Evolutionary conservation across 148 eudicot genomes (phyloP).

Genomic region (Vaccinium macrocarpon): DNA sequence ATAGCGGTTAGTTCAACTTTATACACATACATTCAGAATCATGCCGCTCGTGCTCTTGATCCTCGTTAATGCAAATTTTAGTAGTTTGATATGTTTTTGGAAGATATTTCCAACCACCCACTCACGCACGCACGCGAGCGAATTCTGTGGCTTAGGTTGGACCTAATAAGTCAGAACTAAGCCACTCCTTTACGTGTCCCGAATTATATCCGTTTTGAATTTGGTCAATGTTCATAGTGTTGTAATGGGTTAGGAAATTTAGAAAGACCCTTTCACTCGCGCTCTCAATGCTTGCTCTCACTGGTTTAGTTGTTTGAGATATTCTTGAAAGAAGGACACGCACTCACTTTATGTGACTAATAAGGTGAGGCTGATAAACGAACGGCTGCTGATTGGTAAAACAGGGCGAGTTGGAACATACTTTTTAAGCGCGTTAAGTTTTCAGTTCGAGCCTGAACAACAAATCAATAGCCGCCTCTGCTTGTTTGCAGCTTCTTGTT

Average conservation of each 20-base stretch:
- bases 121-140: no score
- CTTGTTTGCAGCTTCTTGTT: background rate
- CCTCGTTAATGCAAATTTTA: no score
- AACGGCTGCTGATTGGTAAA: background rate
- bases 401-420: background rate
- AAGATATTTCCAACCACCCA: no score
- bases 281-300: background rate
- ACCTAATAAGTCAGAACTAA: no score
- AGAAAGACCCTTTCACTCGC: background rate
- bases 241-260: background rate
- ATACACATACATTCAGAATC: background rate
- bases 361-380: background rate
- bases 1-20: constrained; percentile 54
- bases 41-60: background rate
- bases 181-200: background rate
- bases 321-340: background rate
- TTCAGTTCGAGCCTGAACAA: background rate
- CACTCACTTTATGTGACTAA: background rate
- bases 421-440: background rate
- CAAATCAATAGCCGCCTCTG: background rate
- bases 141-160: no score
- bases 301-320: background rate
- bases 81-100: no score
- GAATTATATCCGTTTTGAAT: background rate
- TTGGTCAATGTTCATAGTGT: background rate